These are phyloP conservation scores for Tylopilus sp. DNA, from an alignment of 768 basidiomycete species.

Conservation along the genomic window DNA sequence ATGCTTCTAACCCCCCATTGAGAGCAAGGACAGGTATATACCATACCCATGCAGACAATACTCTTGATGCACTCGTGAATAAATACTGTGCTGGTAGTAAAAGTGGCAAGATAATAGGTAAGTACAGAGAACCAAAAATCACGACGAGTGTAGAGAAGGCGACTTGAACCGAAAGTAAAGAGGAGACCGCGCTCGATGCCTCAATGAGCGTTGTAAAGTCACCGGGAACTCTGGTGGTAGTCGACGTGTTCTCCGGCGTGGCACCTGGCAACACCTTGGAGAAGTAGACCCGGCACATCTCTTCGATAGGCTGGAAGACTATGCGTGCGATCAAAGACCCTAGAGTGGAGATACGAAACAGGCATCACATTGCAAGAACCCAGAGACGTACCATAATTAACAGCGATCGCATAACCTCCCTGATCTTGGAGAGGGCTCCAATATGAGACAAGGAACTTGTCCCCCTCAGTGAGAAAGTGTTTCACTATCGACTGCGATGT, in stretches of 20 bases:
- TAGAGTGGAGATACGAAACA: constrained; percentile 28
- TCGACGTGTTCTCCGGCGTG: constrained; percentile 2
- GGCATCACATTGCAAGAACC: background rate
- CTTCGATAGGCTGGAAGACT: constrained; percentile 93
- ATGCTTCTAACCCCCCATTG: constrained; percentile 92
- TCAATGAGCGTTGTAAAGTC: constrained; percentile 26
- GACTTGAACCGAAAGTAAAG: constrained; percentile 64
- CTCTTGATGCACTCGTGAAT: constrained; percentile 72
- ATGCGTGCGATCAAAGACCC: constrained; percentile 92
- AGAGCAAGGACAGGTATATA: constrained; percentile 88
- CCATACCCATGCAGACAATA: constrained; percentile 77
- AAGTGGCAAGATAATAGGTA: constrained; percentile 63
- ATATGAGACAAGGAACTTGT: constrained; percentile 83
- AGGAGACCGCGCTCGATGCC: constrained; percentile 50
- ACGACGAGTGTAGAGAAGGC: constrained; percentile 66
- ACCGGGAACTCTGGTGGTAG: background rate
- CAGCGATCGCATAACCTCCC: constrained; percentile 92
- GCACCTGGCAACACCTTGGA: constrained; percentile 53
- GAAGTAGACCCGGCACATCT: constrained; percentile 86
- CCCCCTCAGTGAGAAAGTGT: constrained; percentile 93
- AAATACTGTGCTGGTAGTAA: constrained; percentile 71
- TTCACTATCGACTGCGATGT: constrained; percentile 88
- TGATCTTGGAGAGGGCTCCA: constrained; percentile 84
- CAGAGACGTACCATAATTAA: constrained; percentile 77
- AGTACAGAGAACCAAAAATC: constrained; percentile 72